Evolutionary conservation across 2,329 filamentous ascomycete species (phyloP), one percentile per base, ranked within the genome.

Genomic region (Pestalotiopsis sp.): DNA sequence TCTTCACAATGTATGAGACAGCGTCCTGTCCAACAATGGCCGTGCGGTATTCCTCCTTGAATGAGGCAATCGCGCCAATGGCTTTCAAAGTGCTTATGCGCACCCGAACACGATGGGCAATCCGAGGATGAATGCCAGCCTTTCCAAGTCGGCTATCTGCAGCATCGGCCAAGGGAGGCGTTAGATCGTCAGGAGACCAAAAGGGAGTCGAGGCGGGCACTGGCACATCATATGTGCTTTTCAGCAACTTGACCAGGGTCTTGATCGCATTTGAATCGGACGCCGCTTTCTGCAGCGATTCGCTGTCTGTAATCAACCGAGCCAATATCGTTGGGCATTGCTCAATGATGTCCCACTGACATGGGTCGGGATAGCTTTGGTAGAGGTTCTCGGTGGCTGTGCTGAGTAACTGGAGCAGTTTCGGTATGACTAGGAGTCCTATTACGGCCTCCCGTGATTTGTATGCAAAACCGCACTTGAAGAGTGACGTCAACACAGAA

Each of bases 31-130:
- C 91, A 65, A 96, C 92, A 61, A 98, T 88, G 0, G 88, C 86
- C 76, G 97, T 97, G 58, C 95, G 88, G 76, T 95, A 93, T 27
- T 92, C 89, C 73, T 98, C 94, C 74, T 94, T 94, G 73, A 92
- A 91, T 2, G 93, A 89, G 1, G 93, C 90, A 64, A 98, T 84
- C 2, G 94, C 92, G n/a, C 93, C 93, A 67, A 98, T 83, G 1
- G 94, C 94, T 75, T 91, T 91, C 20, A 98, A 81, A 1, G 91
- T 88, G 64, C 88, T 91, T 79, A 95, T 92, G 66, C 96, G 89
- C 72, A 94, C 87, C 73, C 87, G 91, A 79, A 95, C 90, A 27
- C 91, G 89, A 78, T 97, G 93, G 72, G 79, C 89, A 75, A 85
- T 87, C 74, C 80, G 78, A 2, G 88, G 85, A 31, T 90, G 84